Evolutionary conservation across 2,329 filamentous ascomycete genomes (phyloP).

Genomic region (Tolypocladium capitatum): DNA sequence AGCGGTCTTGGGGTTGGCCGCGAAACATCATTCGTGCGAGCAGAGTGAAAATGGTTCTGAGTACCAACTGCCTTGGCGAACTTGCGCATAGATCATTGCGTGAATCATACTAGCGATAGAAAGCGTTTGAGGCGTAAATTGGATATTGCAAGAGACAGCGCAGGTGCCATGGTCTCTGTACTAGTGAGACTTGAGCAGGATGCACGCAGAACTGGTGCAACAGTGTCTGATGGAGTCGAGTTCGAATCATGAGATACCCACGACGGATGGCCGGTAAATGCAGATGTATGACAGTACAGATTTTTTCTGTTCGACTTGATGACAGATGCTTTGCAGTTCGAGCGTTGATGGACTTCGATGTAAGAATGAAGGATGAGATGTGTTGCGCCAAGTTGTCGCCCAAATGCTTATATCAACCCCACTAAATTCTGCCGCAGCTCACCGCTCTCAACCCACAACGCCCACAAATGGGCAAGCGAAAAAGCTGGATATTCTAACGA

Average conservation of each 20-base stretch:
- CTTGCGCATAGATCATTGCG: neutral
- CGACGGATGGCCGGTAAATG: neutral
- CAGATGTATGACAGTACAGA: neutral
- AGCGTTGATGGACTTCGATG: neutral
- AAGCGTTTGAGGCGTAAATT: neutral
- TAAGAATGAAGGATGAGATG: neutral
- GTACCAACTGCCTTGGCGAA: neutral
- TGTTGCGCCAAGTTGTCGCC: neutral
- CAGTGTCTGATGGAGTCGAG: neutral
- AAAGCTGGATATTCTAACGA: conserved; percentile 30
- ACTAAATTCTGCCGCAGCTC: conserved; percentile 19
- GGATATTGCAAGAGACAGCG: neutral
- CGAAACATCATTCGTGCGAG: neutral
- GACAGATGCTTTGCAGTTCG: neutral
- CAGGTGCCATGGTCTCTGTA: neutral
- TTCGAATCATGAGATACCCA: neutral
- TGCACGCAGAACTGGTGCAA: neutral
- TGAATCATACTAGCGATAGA: neutral
- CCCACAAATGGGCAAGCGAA: conserved; percentile 28
- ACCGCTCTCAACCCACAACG: conserved; percentile 29
- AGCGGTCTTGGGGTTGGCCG: neutral
- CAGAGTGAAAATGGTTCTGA: neutral
- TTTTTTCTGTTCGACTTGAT: neutral
- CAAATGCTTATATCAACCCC: conserved; percentile 1
- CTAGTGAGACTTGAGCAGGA: neutral